phyloP scores from a whole-genome alignment of 164 flowering plant genomes.

The Vitis amurensis region DNA sequence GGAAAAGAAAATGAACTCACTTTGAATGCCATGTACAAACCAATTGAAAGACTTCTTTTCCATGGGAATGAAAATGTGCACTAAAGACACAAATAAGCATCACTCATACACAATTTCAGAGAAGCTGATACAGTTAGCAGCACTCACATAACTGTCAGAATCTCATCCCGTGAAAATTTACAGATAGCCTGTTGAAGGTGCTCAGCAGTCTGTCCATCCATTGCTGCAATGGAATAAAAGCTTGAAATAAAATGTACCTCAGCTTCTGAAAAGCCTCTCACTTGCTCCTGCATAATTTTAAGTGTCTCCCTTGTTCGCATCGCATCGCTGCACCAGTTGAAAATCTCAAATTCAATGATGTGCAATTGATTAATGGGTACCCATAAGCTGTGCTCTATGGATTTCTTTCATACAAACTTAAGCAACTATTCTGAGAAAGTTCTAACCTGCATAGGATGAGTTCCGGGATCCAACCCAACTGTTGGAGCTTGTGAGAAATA shows the following conservation, averaged over 20 bases:
- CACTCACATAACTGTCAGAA: constrained; percentile 79
- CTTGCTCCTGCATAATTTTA: constrained; percentile 77
- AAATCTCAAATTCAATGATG: background rate
- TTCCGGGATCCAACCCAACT: constrained; percentile 86
- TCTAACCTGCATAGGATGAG: constrained; percentile 81
- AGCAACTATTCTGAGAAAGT: background rate
- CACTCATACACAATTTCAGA: background rate
- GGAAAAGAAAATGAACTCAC: background rate
- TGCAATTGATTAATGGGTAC: background rate
- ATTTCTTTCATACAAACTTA: background rate
- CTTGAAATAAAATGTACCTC: constrained; percentile 79
- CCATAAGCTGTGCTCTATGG: background rate
- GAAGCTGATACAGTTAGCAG: background rate
- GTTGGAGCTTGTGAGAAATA: constrained; percentile 63
- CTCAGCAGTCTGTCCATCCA: constrained; percentile 98
- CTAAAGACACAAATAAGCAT: no score
- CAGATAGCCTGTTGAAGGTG: constrained; percentile 75
- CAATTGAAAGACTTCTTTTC: no score
- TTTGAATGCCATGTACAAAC: background rate
- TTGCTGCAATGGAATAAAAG: constrained; percentile 91
- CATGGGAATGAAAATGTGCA: no score
- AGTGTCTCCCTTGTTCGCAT: constrained; percentile 76
- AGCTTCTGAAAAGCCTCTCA: constrained; percentile 62
- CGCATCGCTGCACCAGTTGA: constrained; percentile 63
- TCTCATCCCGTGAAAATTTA: constrained; percentile 67